Conservation (phyloP, 352 stramenopile genomes). For the Pythium grandisporangium region DNA sequence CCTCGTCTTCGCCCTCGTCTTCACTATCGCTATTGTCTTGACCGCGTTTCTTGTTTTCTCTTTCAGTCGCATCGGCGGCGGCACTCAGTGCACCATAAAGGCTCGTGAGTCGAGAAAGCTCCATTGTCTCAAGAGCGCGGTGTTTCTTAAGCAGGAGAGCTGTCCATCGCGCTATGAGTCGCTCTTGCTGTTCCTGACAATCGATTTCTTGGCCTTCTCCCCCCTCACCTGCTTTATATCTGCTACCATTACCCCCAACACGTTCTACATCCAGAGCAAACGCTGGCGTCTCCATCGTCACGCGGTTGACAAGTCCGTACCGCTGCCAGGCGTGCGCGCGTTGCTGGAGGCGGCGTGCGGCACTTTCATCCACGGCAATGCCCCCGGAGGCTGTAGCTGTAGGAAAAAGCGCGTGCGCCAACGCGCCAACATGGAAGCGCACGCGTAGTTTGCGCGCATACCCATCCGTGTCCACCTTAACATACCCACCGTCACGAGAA, state of each 20-base stretch:
- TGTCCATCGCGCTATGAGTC: constrained; percentile 27
- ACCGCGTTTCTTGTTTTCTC: not conserved
- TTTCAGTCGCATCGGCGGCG: constrained; percentile 15
- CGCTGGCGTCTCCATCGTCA: constrained; percentile 34
- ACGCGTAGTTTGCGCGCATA: constrained; percentile 48
- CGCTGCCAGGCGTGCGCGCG: constrained; percentile 35
- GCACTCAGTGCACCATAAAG: constrained; percentile 42
- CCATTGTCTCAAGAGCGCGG: constrained; percentile 36
- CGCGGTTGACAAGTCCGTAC: constrained; percentile 43
- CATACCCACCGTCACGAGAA: too few relatives aligned
- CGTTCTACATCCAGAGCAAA: constrained; percentile 47
- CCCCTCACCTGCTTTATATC: too few relatives aligned
- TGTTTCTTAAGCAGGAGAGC: constrained; percentile 49
- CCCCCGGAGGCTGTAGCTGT: not conserved
- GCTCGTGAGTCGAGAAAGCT: constrained; percentile 43
- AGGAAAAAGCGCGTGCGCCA: constrained; percentile 17
- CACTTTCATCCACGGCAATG: not conserved
- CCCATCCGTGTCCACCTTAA: constrained; percentile 40
- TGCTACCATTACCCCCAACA: not conserved
- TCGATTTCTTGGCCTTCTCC: constrained; percentile 1
- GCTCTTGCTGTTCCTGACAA: too few relatives aligned
- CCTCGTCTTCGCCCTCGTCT: constrained; percentile 10
- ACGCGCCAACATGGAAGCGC: constrained; percentile 46
- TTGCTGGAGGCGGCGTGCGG: constrained; percentile 40
- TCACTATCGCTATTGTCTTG: not conserved